A percentile compares a stretch with the other conserved stretches of the same genome.
Evolutionary conservation across 495 filamentous ascomycete genomes (phyloP).

Genomic region (Penicillium fimorum): DNA sequence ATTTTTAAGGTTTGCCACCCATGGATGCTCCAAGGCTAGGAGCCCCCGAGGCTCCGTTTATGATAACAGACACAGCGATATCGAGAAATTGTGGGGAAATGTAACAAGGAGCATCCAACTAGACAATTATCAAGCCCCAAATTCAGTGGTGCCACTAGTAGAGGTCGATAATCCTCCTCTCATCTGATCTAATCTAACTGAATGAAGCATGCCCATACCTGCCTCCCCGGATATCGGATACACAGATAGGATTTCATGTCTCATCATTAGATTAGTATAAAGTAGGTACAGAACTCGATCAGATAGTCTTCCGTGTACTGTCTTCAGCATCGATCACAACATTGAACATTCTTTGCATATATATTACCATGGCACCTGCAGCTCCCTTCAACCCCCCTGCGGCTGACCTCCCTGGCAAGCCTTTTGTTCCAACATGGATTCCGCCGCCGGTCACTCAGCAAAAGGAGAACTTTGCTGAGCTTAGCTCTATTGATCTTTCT

Average conservation of each 20-base stretch:
- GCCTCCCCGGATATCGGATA: conserved; percentile 4
- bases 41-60: background rate
- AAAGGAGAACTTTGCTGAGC: conserved; percentile 37
- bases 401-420: conserved; percentile 35
- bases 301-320: background rate
- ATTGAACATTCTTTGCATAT: background rate
- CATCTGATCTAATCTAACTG: background rate
- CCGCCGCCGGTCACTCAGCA: conserved; percentile 39
- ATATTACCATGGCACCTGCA: conserved; percentile 28
- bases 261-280: background rate
- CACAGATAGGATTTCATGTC: conserved; percentile 3
- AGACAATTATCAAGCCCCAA: background rate
- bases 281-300: conserved; percentile 12
- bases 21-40: background rate
- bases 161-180: background rate
- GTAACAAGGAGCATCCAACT: background rate
- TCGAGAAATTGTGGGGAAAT: background rate
- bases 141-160: background rate
- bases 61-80: background rate
- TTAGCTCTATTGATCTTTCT: conserved; percentile 43
- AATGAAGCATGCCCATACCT: background rate
- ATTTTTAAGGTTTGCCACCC: background rate
- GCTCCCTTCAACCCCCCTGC: conserved; percentile 43
- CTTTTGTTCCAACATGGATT: conserved; percentile 42
- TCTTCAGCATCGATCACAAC: background rate